Conservation (phyloP, 2,329 filamentous ascomycete species). For the Setomelanomma holmii region DNA sequence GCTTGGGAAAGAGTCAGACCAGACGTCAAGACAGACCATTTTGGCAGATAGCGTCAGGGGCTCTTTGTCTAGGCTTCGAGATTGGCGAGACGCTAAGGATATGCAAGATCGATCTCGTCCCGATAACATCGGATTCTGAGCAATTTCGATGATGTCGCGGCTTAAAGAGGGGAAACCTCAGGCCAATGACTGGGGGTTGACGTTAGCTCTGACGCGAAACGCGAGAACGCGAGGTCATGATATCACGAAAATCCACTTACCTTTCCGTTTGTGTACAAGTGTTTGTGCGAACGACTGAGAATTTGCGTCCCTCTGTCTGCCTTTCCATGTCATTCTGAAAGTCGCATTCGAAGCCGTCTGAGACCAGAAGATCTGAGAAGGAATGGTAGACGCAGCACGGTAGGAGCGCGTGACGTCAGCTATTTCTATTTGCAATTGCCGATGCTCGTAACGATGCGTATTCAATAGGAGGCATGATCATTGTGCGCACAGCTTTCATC, state of each 20-base stretch:
- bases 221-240: constrained; percentile 29
- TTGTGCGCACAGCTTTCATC: no score
- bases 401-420: no score
- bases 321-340: no score
- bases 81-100: constrained; percentile 19
- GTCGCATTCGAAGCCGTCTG: no score
- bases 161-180: constrained; percentile 14
- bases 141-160: constrained; percentile 22
- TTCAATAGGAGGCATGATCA: no score
- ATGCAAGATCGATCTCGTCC: constrained; percentile 29
- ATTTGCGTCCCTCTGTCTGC: no score
- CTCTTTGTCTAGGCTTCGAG: constrained; percentile 19
- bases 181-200: constrained; percentile 19
- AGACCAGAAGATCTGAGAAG: no score
- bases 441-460: no score
- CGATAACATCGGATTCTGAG: constrained; percentile 17
- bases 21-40: constrained; percentile 26
- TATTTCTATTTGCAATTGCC: no score
- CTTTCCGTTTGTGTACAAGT: constrained; percentile 6
- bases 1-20: constrained; percentile 9
- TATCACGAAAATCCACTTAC: constrained; percentile 19
- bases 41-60: constrained; percentile 28
- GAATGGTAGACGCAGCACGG: no score
- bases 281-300: not conserved
- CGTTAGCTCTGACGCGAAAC: constrained; percentile 25